These are phyloP conservation scores for Gloeophyllum trabeum DNA, from an alignment of 768 basidiomycete species.

Conservation along the genomic window DNA sequence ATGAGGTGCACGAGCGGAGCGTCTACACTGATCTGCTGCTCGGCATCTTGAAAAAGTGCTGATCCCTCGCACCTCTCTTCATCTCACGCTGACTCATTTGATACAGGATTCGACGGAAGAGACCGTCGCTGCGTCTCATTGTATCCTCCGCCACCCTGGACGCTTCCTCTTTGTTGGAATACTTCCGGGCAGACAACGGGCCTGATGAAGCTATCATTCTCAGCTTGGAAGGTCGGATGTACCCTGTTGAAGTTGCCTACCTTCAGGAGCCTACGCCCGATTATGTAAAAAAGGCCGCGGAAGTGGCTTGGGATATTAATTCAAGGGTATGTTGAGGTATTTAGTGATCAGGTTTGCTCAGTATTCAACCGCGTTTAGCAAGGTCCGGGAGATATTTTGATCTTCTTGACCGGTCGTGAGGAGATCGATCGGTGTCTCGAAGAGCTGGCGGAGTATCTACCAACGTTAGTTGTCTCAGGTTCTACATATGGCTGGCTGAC, in stretches of 20 bases:
- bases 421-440: constrained; percentile 90
- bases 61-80: neutral
- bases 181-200: constrained; percentile 63
- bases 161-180: constrained; percentile 79
- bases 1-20: constrained; percentile 95
- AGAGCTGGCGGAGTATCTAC: constrained; percentile 65
- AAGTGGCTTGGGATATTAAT: constrained; percentile 77
- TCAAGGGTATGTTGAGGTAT: constrained; percentile 40
- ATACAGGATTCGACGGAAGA: constrained; percentile 80
- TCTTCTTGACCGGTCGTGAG: constrained; percentile 92
- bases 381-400: constrained; percentile 78
- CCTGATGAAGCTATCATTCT: constrained; percentile 71
- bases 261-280: constrained; percentile 66
- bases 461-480: constrained; percentile 47
- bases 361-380: constrained; percentile 34
- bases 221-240: constrained; percentile 89
- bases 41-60: constrained; percentile 86
- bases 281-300: constrained; percentile 74
- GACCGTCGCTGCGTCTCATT: constrained; percentile 81
- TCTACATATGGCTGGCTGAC: too few relatives aligned
- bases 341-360: neutral
- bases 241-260: constrained; percentile 90
- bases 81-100: constrained; percentile 1
- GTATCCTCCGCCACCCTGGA: constrained; percentile 97
- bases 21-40: constrained; percentile 92